Base-by-base conservation (phyloP, 768 basidiomycete genomes). In the Lactarius pseudohatsudake region DNA sequence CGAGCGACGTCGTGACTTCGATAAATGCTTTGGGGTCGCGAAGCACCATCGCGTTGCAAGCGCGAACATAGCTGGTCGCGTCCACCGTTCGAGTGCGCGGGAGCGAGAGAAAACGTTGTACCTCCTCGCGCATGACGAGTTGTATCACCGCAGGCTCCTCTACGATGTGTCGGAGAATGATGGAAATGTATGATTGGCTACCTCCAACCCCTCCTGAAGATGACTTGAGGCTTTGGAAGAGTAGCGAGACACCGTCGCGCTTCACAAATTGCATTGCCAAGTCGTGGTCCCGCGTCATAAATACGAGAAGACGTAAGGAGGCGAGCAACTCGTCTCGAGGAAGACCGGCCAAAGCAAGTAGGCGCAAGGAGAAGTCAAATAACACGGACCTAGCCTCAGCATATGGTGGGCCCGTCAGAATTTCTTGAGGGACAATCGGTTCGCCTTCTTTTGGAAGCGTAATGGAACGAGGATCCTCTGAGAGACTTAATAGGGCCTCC, bases 161-260 rank as follows among this genome's bases (percentile, higher is more conserved):
- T 58, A 96, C 85, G 61, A 93, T 78, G 74, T 99, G 97, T 8
- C 97, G 89, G n/a, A 98, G 80, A 67, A 98, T 90, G 72, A 90
- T 91, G 50, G 88, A 87, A 62, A 94, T 84, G 75, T 94, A 93
- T 0, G 91, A 87, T 56, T 93, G 92, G 69, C 88, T 89, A 22
- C 90, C 88, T 34, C 81, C 76, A 11, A 75, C 72, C 28, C 74
- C 85, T 18, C 87, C 82, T 0, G 86, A 79, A 5, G 81, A 78
- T 20, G 80, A 77, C 69, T 85, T 85, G 70, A 95, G 80, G 36
- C 88, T 85, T 62, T 82, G 81, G 77, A 96, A 87, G 22, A 97
- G 79, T 22, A 81, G 74, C 0, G 76, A 66, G 16, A 94, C 76
- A 1, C 91, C 94, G 59, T 86, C 84, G 15, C 80, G 80, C 59